Base-by-base conservation (phyloP, 495 filamentous ascomycete species). In the Trichoderma asperelloides region DNA sequence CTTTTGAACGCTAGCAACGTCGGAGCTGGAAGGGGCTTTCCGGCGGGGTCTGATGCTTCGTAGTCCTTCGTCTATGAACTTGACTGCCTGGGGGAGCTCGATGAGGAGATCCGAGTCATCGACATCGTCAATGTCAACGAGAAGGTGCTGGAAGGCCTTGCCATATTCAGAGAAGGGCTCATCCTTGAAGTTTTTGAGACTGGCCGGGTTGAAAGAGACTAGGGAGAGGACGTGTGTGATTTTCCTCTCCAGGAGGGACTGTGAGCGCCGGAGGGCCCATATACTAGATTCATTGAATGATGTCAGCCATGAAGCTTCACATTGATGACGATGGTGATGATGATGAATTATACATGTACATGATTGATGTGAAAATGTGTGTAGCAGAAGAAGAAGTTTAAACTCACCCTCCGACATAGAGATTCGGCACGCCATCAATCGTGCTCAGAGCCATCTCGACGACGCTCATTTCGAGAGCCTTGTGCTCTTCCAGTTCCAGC, bases 161-260 rank as follows among this genome's bases (percentile, higher is more conserved):
- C 84, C 72, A 28, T 77, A 78, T 4, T 76, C 73, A 37, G 72
- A 73, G 69, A 73, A 72, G 57, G 74, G 72, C 65, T 66, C 70
- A 23, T 78, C 70, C 27, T 81, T 71, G 23, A 75, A 74, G 65
- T 74, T 78, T n/a, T 78, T 75, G 49, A 83, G 76, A 25, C 39
- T 62, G 65, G 87, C 82, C 64, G 86, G 78, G 45, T 85, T 81
- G 62, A 87, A 76, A 45, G 84, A 80, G 66, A 95, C 73, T 67
- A 91, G 92, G 2, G 94, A 96, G n/a, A 98, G 78, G 43, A 98
- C 82, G 78, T 97, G 94, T 2, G 92, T 97, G 75, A 98, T 91
- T 62, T 89, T 89, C 68, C 86, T 84, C 68, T 87, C 81, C 64
- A 82, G 77, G 39, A 98, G 78, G 18, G 88, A 82, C 3, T 86